These are phyloP conservation scores for Kalmusia sp. DNA, from an alignment of 2,329 filamentous ascomycete species.

Conservation along the genomic window DNA sequence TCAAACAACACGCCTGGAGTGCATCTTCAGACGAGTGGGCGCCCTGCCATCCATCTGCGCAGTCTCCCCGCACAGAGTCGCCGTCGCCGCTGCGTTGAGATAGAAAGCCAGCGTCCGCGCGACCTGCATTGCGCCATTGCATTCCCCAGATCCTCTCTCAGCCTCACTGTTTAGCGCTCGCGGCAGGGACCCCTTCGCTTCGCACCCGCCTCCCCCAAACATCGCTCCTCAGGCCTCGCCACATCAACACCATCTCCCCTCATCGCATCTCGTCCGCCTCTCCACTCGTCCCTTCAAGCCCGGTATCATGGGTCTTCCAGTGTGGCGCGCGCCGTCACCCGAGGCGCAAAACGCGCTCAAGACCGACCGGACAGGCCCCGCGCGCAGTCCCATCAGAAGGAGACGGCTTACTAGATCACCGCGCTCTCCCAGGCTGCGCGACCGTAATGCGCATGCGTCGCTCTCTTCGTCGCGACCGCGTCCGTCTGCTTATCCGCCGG, in stretches of 20 bases:
- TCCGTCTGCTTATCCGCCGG: conserved; percentile 30
- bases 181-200: conserved; percentile 22
- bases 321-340: conserved; percentile 63
- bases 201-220: conserved; percentile 22
- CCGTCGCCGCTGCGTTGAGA: not conserved
- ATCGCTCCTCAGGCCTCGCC: conserved; percentile 28
- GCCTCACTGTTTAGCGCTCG: conserved; percentile 26
- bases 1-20: not conserved
- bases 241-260: conserved; percentile 25
- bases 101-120: not conserved
- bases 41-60: not conserved
- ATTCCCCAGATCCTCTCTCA: conserved; percentile 17
- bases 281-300: conserved; percentile 20
- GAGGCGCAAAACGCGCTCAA: conserved; percentile 55
- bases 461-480: conserved; percentile 21
- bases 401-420: conserved; percentile 42
- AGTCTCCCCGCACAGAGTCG: not conserved
- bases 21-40: not conserved
- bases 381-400: conserved; percentile 59
- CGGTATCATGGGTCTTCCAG: conserved; percentile 57
- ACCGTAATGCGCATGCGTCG: conserved; percentile 23
- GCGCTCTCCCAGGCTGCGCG: conserved; percentile 22
- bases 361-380: conserved; percentile 62
- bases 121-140: not conserved
- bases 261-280: conserved; percentile 16